phyloP scores from a whole-genome alignment of 495 filamentous ascomycete genomes.

The Hypoxylon lienhwacheense region DNA sequence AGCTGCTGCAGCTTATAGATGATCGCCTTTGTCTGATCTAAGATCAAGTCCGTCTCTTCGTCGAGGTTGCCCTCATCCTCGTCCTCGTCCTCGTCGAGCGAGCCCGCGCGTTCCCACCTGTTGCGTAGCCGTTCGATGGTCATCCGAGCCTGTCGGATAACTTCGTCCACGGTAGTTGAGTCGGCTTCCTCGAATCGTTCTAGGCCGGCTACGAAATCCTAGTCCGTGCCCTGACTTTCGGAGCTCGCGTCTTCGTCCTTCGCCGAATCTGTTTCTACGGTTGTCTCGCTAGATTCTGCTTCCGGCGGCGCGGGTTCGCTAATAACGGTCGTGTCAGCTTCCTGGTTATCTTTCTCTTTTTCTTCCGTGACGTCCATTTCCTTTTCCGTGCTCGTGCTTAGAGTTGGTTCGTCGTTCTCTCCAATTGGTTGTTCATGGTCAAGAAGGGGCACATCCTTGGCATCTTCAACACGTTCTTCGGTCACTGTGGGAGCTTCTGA shows the following conservation, averaged over 20 bases:
- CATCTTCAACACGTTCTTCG: slow-evolving; percentile 28
- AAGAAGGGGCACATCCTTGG: slow-evolving; percentile 13
- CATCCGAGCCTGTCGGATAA: slow-evolving; percentile 5
- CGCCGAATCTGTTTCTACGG: slow-evolving; percentile 7
- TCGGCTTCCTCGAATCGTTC: slow-evolving; percentile 24
- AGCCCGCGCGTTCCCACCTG: neutral
- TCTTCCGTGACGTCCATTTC: slow-evolving; percentile 19
- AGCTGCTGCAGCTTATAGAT: slow-evolving; percentile 3
- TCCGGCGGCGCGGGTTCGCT: slow-evolving; percentile 8
- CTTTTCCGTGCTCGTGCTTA: slow-evolving; percentile 21
- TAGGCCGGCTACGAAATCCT: slow-evolving; percentile 32
- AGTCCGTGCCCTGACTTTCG: slow-evolving; percentile 22
- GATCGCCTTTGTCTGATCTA: slow-evolving; percentile 15
- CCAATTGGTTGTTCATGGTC: slow-evolving; percentile 35
- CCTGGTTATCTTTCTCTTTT: slow-evolving; percentile 16
- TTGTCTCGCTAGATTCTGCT: slow-evolving; percentile 25
- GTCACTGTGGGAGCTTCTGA: slow-evolving; percentile 23
- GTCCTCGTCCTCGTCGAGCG: slow-evolving; percentile 2
- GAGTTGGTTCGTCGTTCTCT: slow-evolving; percentile 32
- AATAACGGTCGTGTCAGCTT: neutral
- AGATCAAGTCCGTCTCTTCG: slow-evolving; percentile 13
- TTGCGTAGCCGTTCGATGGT: slow-evolving; percentile 7
- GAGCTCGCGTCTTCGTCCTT: slow-evolving; percentile 19
- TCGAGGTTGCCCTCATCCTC: slow-evolving; percentile 13
- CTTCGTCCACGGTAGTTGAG: neutral